Evolutionary conservation across 768 basidiomycete genomes (phyloP), one percentile per base, ranked within the genome.

Genomic region (Hebeloma cylindrosporum): DNA sequence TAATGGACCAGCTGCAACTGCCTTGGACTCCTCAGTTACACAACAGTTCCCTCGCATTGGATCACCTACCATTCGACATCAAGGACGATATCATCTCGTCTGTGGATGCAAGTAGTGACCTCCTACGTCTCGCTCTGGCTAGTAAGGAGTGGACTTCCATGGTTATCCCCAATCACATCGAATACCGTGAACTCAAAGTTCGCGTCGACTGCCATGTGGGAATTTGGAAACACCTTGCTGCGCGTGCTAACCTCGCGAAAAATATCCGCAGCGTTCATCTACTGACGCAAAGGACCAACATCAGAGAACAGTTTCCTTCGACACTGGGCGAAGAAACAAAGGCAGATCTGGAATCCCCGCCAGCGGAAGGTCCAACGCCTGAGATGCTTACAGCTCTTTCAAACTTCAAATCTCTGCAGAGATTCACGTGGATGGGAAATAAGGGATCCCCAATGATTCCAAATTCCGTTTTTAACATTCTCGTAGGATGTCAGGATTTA

Each of bases 121-220:
- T 59, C 22, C 34, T 51, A 6, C 33, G 45, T 5, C 39, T 59
- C 16, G 50, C 52, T 7, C 39, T 52, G 7, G 40, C 50, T n/a
- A 41, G 48, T 29, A 44, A 44, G 29, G 48, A 43, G 8, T 59
- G 57, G 57, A 42, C 47, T 3, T 38, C 31, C 4, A 39, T 57
- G 6, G 57, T 64, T 28, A 48, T 64, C 11, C 62, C 61, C 16
- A 27, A 48, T 20, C 61, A 64, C 23, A 46, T 57, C 8, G 52
- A 63, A 26, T 64, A 64, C 39, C 58, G 60, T 6, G 40, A 30
- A n/a, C 51, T 64, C 3, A 29, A 48, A 9, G n/a, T 60, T n/a
- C 41, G 31, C 23, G 33, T 35, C 18, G 37, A 47, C 26, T 16
- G 20, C 17, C 47, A 31, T 13, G 41, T 47, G 13, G 45, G 45